phyloP scores from a whole-genome alignment of 208 protist species.

The Porcisia hertigi region DNA sequence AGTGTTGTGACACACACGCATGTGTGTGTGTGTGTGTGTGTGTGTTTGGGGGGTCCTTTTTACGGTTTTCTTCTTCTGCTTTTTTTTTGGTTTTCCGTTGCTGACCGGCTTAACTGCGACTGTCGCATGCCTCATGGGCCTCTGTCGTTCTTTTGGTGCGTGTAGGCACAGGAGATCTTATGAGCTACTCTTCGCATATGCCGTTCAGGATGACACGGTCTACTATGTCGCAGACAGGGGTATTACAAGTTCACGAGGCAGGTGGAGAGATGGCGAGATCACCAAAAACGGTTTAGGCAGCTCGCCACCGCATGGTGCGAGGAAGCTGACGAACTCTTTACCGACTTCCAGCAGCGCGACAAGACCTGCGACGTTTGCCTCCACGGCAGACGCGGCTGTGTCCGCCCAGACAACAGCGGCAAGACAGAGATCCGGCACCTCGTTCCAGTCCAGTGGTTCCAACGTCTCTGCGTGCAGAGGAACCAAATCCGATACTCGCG shows the following conservation, averaged over 20 bases:
- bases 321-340: conserved; percentile 73
- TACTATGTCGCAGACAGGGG: conserved; percentile 33
- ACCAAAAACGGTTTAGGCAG: conserved; percentile 80
- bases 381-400: conserved; percentile 46
- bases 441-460: conserved; percentile 46
- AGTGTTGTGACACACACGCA: too few relatives aligned
- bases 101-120: too few relatives aligned
- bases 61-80: too few relatives aligned
- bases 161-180: neutral
- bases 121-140: too few relatives aligned
- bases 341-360: conserved; percentile 80
- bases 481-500: conserved; percentile 57
- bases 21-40: too few relatives aligned
- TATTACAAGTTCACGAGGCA: conserved; percentile 54
- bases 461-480: conserved; percentile 73
- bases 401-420: conserved; percentile 72
- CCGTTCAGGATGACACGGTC: neutral
- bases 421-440: conserved; percentile 54
- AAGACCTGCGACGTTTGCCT: conserved; percentile 80
- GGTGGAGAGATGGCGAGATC: conserved; percentile 62
- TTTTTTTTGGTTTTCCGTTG: too few relatives aligned
- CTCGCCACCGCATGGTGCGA: conserved; percentile 58
- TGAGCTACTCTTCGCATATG: neutral
- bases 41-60: too few relatives aligned
- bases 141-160: too few relatives aligned